Base-by-base conservation (phyloP, 2,329 filamentous ascomycete species). In the Botrytis galanthina region DNA sequence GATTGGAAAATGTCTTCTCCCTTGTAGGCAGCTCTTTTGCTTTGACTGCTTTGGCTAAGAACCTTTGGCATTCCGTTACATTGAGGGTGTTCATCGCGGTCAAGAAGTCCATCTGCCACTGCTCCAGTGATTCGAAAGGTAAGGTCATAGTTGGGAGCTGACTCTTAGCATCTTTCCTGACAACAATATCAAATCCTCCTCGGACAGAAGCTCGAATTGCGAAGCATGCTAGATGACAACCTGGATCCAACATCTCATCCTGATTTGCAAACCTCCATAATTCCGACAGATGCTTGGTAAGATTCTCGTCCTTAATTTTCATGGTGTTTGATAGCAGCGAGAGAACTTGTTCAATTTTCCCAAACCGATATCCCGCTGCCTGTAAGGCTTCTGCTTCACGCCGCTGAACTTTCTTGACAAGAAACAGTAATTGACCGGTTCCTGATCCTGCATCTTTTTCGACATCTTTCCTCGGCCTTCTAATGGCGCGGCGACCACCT, bases 281-380 rank as follows among this genome's bases (percentile, higher is more conserved):
- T 42, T 87, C 86, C 16, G 84, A 83, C 20, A 97, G 83, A 73
- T 90, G 89, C 9, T 82, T 80, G 62, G 87, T 85, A 4, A 97
- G 84, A n/a, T 89, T 87, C 1, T 84, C 82, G 2, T 86, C 85
- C 64, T 90, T 87, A 73, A 97, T 90, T 79, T 95, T 92, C 86
- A 97, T 91, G 75, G 89, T 91, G 37, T 89, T 86, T 35, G 91
- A 88, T 75, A 97, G 89, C 60, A 89, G 88, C 29, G 88, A 86
- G 20, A 89, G 86, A 42, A 97, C 91, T 75, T 94, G 90, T 73
- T 87, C 86, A 20, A 90, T 83, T 48, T 89, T 86, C 3, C 92
- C 92, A 78, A 97, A 97, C n/a, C 92, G 89, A 81, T 91, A 97
- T 1, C 94, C 94, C 18, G 88, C 84, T 1, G 92, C 89, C 75